Evolutionary conservation across 1,284 basidiomycete species (phyloP), one percentile per base, ranked within the genome.

Genomic region (Trichosporon faecale): DNA sequence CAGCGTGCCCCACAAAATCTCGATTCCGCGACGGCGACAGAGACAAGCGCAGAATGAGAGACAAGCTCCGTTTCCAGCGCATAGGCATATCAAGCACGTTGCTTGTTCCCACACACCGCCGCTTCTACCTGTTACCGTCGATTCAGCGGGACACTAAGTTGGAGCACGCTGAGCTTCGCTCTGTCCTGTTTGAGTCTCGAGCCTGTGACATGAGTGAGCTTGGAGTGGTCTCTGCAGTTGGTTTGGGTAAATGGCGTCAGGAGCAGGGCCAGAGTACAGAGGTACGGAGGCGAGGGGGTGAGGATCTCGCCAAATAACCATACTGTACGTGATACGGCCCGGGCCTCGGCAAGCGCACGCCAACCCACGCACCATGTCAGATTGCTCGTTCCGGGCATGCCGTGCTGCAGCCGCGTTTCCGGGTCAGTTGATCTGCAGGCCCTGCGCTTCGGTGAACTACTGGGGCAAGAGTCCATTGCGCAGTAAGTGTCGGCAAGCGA

Each of bases 331-430:
- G 27, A 61, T 61, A 8, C 29, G 57, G 57, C 5, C 57, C 57
- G 57, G 49, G 49, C 49, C 49, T 4, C 16, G 49, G 23, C 49
- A 25, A n/a, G n/a, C n/a, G 21, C 49, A 3, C 8, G 8, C 21
- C 8, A 52, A 23, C 57, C 57, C 27, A 18, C 27, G 57, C 57
- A n/a, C 5, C 57, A 61, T 61, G 57, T 52, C 57, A 31, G 57
- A 61, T 61, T 61, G 29, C 57, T 61, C 57, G 57, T 61, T 61
- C 57, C 57, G 57, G 57, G 0, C 57, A 61, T 61, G 57, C 57
- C 27, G 57, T 44, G 16, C 18, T n/a, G 14, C 18, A 33, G 57
- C 57, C 27, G 57, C 18, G 40, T n/a, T n/a, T 31, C 29, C 27
- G 57, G 23, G 29, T 31, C 57, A 23, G 57, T 61, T 61, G 57